Evolutionary conservation across 2,329 filamentous ascomycete species (phyloP).

Genomic region (Cercospora zeina): DNA sequence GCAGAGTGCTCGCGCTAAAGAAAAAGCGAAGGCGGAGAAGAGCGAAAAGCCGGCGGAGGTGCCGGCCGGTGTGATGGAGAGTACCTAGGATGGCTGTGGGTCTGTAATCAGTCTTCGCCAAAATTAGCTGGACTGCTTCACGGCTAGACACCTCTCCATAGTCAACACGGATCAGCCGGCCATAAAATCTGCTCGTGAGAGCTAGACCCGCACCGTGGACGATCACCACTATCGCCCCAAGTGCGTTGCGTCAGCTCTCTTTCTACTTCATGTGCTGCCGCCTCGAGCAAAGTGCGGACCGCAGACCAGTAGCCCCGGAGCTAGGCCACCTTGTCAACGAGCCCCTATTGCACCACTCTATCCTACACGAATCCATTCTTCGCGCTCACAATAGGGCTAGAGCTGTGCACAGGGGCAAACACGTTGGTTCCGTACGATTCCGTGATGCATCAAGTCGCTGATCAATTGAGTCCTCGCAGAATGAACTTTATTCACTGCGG

Average conservation of each 20-base stretch:
- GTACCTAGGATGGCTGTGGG: not conserved
- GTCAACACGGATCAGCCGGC: not conserved
- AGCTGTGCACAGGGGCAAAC: no score
- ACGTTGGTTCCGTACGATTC: no score
- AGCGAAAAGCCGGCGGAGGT: constrained; percentile 15
- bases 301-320: not conserved
- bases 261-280: not conserved
- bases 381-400: no score
- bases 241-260: not conserved
- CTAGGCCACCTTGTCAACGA: not conserved
- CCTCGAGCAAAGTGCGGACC: not conserved
- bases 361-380: no score
- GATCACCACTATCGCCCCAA: not conserved
- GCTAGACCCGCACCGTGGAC: not conserved
- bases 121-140: not conserved
- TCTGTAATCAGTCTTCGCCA: not conserved
- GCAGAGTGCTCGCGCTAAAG: constrained; percentile 54
- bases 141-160: not conserved
- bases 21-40: constrained; percentile 29
- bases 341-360: no score
- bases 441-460: not conserved
- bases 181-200: not conserved
- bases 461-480: not conserved
- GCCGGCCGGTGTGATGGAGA: constrained; percentile 11
- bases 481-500: not conserved